These are phyloP conservation scores for Triticum timopheevii DNA, from an alignment of 176 grass and related monocot genomes.

Conservation along the genomic window DNA sequence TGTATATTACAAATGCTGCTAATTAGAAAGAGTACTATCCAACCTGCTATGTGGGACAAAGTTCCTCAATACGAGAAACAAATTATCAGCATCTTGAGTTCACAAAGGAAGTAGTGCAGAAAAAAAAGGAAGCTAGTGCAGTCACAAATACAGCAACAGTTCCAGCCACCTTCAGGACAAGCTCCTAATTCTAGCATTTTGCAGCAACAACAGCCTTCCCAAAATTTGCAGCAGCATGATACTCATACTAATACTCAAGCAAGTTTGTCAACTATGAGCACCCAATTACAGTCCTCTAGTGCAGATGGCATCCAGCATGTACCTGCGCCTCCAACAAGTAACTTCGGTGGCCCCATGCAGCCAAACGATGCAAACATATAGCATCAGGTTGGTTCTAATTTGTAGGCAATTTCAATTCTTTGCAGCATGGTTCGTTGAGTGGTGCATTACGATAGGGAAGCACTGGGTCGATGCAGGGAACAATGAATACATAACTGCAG, in stretches of 20 bases:
- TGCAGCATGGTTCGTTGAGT: slow-evolving; percentile 58
- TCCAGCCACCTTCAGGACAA: slow-evolving; percentile 57
- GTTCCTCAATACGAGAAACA: slow-evolving; percentile 63
- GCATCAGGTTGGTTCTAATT: slow-evolving; percentile 45
- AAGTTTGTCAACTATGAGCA: background rate
- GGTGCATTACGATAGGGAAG: slow-evolving; percentile 40
- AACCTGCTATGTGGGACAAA: slow-evolving; percentile 56
- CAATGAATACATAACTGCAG: slow-evolving; percentile 44
- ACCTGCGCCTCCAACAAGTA: slow-evolving; percentile 53
- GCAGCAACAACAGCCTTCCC: slow-evolving; percentile 58
- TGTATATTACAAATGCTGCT: slow-evolving; percentile 53
- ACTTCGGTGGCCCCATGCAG: slow-evolving; percentile 57
- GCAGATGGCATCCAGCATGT: slow-evolving; percentile 53
- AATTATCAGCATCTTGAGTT: slow-evolving; percentile 57
- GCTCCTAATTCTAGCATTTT: slow-evolving; percentile 53
- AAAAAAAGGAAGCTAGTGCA: slow-evolving; percentile 44
- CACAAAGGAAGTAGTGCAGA: slow-evolving; percentile 35
- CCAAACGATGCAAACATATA: slow-evolving; percentile 59
- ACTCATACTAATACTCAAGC: slow-evolving; percentile 59
- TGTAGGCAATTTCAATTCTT: slow-evolving; percentile 66
- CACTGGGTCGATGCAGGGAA: slow-evolving; percentile 45
- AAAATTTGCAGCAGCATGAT: slow-evolving; percentile 70
- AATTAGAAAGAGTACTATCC: slow-evolving; percentile 51
- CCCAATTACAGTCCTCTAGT: slow-evolving; percentile 44
- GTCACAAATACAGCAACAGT: slow-evolving; percentile 48